A percentile compares a stretch with the other conserved stretches of the same genome.
phyloP scores from a whole-genome alignment of 345 rosid genomes.

The Firmiana major region DNA sequence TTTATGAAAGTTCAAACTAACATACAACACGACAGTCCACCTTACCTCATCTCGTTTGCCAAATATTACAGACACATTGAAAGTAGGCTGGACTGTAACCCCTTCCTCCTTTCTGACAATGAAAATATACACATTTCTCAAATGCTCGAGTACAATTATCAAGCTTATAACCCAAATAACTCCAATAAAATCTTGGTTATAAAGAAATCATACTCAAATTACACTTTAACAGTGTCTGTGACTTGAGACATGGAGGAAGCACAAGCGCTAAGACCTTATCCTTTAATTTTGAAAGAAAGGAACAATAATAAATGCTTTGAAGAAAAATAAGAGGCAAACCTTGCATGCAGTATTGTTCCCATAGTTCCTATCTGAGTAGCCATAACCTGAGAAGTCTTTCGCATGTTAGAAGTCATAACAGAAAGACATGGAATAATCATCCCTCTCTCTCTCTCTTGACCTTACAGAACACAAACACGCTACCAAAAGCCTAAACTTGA shows the following conservation, averaged over 20 bases:
- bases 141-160: neutral
- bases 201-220: neutral
- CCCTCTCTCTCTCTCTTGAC: too few species aligned
- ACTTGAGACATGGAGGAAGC: neutral
- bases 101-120: conserved; percentile 81
- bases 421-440: neutral
- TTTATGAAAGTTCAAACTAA: neutral
- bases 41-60: conserved; percentile 92
- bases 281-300: neutral
- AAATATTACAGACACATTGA: conserved; percentile 72
- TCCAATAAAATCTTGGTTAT: neutral
- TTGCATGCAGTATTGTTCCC: conserved; percentile 87
- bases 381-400: conserved; percentile 52
- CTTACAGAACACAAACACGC: neutral
- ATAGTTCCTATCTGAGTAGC: conserved; percentile 84
- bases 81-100: conserved; percentile 69
- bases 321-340: conserved; percentile 30
- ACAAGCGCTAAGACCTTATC: neutral
- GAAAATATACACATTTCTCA: conserved; percentile 13
- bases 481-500: neutral
- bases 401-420: conserved; percentile 12
- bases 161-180: neutral
- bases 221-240: neutral
- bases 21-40: neutral
- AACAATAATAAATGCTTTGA: neutral